Base-by-base conservation (phyloP, 2,329 filamentous ascomycete species). In the Fusarium humuli region DNA sequence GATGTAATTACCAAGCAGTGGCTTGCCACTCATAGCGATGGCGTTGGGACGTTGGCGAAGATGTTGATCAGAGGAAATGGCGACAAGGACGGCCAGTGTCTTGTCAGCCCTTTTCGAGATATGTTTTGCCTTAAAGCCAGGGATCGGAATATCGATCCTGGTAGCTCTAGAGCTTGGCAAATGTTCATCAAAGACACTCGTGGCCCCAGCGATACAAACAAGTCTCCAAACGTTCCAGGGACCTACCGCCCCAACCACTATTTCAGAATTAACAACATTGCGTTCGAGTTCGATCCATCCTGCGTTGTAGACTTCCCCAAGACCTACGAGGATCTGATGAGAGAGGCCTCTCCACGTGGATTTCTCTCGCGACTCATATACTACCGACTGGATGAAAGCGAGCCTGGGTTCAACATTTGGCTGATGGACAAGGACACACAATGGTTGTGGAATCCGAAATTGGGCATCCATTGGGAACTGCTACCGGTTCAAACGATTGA, bases 111-210 rank as follows among this genome's bases (percentile, higher is more conserved):
- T 6, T 3, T 12, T 8, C 18, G 32, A 2, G 63, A 65, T 4
- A 50, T 65, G 1, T 55, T 66, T 14, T 66, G 55, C 14, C 18
- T 66, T 49, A 32, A 22, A 25, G 9, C 37, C 7, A 29, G 16
- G 3, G 13, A 40, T 14, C 48, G 50, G 32, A 37, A 44, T 11
- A 18, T 13, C 4, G 13, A 18, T 5, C 34, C 2, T 4, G n/a
- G 3, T n/a, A 5, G 16, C 9, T 27, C 6, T 3, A 6, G 13
- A 18, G 8, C 25, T 11, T 40, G 48, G 22, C 32, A n/a, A 7
- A 32, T 41, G 20, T 12, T 6, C 7, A 20, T 30, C 8, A 25
- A 2, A 30, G 18, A 11, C 11, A 46, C 3, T 9, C 10, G 9
- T 12, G 18, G 12, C 42, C 16, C 22, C 7, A 7, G 11, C 5